phyloP scores from a whole-genome alignment of 2,329 filamentous ascomycete species.

The Ceratocystis cubensis region DNA sequence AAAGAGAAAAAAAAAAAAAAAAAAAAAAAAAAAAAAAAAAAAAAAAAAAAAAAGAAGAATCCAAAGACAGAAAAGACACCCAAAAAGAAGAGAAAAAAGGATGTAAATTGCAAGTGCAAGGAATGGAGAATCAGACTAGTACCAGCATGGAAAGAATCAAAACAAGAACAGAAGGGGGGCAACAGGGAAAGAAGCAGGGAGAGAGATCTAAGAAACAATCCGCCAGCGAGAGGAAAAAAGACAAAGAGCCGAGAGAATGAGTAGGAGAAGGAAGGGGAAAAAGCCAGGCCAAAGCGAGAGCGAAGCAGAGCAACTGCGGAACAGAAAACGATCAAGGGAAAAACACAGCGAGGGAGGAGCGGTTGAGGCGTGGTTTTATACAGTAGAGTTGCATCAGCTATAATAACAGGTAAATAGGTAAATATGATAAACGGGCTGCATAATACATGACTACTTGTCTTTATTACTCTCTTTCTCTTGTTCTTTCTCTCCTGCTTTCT shows the following conservation, averaged over 20 bases:
- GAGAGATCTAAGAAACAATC: not conserved
- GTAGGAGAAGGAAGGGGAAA: not conserved
- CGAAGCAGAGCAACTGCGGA: not conserved
- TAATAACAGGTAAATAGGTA: not conserved
- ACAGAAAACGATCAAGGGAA: conserved; percentile 1
- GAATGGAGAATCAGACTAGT: conserved; percentile 4
- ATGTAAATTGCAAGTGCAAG: conserved; percentile 3
- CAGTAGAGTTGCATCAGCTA: not conserved
- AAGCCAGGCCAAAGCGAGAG: not conserved
- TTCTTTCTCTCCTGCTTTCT: too few relatives aligned
- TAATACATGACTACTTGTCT: not conserved
- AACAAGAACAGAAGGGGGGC: conserved; percentile 6
- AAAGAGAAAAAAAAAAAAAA: not conserved
- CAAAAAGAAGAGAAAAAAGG: not conserved
- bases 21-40: too few relatives aligned
- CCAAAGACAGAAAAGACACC: too few relatives aligned
- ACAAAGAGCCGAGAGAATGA: not conserved
- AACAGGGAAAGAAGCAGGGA: conserved; percentile 6
- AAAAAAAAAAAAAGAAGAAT: not conserved
- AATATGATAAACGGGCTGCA: not conserved
- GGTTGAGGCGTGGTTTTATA: conserved; percentile 1
- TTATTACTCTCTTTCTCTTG: not conserved
- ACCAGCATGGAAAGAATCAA: conserved; percentile 13
- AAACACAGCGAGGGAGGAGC: not conserved
- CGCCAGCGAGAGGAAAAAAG: not conserved